Percentiles rank a stretch among this genome's conserved stretches.
phyloP scores from a whole-genome alignment of 441 rosid genomes.

The Arabidopsis hybrid region DNA sequence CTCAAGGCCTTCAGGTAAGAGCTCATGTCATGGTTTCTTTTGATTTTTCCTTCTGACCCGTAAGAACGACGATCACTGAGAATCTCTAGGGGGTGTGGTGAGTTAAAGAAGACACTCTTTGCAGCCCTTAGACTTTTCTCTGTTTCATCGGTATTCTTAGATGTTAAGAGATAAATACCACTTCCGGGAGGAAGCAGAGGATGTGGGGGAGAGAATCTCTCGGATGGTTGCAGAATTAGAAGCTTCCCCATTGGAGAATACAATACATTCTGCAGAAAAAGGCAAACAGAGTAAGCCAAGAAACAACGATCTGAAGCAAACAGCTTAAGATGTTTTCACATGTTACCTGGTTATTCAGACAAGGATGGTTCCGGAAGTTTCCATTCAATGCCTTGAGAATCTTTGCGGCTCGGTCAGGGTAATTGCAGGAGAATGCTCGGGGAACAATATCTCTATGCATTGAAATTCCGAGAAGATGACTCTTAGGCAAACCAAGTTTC shows the following conservation, averaged over 20 bases:
- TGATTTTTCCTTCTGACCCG: slow-evolving; percentile 82
- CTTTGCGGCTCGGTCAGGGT: slow-evolving; percentile 72
- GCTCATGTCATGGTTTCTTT: slow-evolving; percentile 84
- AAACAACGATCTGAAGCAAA: slow-evolving; percentile 10
- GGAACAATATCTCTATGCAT: slow-evolving; percentile 94
- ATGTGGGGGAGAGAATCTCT: slow-evolving; percentile 76
- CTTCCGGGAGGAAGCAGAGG: slow-evolving; percentile 86
- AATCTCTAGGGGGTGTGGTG: slow-evolving; percentile 93
- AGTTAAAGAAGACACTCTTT: slow-evolving; percentile 65
- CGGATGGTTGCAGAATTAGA: slow-evolving; percentile 84
- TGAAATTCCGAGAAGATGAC: slow-evolving; percentile 70
- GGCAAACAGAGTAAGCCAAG: slow-evolving; percentile 14
- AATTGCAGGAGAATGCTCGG: slow-evolving; percentile 87
- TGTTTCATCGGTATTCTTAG: slow-evolving; percentile 48
- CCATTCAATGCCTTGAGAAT: slow-evolving; percentile 83
- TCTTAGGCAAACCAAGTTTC: slow-evolving; percentile 74
- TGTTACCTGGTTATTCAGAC: slow-evolving; percentile 78
- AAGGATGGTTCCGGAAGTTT: slow-evolving; percentile 78
- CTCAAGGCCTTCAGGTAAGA: slow-evolving; percentile 73
- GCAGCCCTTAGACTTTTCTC: slow-evolving; percentile 73
- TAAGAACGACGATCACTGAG: slow-evolving; percentile 79
- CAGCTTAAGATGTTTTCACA: slow-evolving; percentile 7
- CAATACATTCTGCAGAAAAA: slow-evolving; percentile 60
- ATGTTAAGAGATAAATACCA: slow-evolving; percentile 69
- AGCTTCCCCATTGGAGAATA: slow-evolving; percentile 91